phyloP scores from a whole-genome alignment of 1,284 basidiomycete genomes.

The Irpex sp. region DNA sequence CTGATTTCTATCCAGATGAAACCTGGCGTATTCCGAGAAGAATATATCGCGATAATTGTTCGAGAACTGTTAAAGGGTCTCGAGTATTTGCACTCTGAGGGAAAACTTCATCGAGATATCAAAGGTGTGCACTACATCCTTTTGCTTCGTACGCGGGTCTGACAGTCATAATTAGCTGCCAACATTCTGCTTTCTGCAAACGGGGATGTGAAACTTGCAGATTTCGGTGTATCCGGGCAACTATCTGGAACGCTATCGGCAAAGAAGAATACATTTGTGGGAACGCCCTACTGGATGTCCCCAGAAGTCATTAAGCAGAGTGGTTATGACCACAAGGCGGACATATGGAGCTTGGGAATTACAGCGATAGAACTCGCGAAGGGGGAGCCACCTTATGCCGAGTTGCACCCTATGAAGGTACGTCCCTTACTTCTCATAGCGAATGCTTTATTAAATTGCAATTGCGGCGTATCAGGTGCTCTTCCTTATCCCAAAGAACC shows the following conservation, averaged over 20 bases:
- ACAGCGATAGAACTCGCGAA: slow-evolving; percentile 97
- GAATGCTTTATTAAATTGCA: neutral
- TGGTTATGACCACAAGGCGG: slow-evolving; percentile 98
- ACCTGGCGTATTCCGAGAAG: slow-evolving; percentile 94
- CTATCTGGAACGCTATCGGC: slow-evolving; percentile 91
- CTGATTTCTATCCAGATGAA: slow-evolving; percentile 75
- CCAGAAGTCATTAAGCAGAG: slow-evolving; percentile 99
- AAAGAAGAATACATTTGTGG: slow-evolving; percentile 99
- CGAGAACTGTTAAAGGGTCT: slow-evolving; percentile 90
- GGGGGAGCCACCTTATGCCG: slow-evolving; percentile 96
- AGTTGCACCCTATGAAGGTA: slow-evolving; percentile 98
- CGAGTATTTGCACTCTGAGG: slow-evolving; percentile 94
- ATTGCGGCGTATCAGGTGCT: slow-evolving; percentile 59
- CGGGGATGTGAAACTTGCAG: slow-evolving; percentile 97
- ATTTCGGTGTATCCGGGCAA: slow-evolving; percentile 99
- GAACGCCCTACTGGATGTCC: slow-evolving; percentile 99
- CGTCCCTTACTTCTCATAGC: slow-evolving; percentile 7
- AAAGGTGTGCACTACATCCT: slow-evolving; percentile 60
- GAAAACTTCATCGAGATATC: slow-evolving; percentile 97
- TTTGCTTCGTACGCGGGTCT: neutral
- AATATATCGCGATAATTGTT: slow-evolving; percentile 97
- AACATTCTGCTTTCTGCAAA: slow-evolving; percentile 92
- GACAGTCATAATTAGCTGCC: slow-evolving; percentile 55
- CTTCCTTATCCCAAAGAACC: slow-evolving; percentile 97
- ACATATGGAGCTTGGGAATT: slow-evolving; percentile 97